Percentiles rank a stretch among this genome's conserved stretches.
phyloP scores from a whole-genome alignment of 148 eudicot species.

The Spergularia marina region DNA sequence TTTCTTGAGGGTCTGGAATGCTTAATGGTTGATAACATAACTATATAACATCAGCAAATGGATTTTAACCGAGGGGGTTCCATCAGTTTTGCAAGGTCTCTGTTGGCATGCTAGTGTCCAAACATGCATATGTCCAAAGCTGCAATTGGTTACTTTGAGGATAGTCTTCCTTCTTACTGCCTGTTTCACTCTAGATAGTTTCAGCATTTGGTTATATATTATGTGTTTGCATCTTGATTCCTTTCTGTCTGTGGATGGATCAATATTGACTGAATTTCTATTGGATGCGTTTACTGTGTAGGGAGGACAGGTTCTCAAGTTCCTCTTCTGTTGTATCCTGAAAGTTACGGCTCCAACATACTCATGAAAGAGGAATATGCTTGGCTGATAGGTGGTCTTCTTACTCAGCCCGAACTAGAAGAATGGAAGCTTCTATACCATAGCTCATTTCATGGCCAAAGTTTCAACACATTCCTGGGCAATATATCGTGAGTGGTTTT shows the following conservation, averaged over 20 bases:
- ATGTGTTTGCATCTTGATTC: background rate
- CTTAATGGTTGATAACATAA: no score
- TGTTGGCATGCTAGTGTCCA: background rate
- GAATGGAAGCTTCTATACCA: conserved; percentile 94
- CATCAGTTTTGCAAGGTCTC: background rate
- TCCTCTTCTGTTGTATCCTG: conserved; percentile 51
- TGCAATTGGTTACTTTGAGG: background rate
- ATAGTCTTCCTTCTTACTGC: background rate
- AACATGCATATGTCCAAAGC: background rate
- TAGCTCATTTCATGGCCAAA: conserved; percentile 68
- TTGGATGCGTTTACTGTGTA: conserved; percentile 19
- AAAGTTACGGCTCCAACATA: conserved; percentile 42
- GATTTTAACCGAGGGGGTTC: background rate
- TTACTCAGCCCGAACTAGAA: conserved; percentile 59
- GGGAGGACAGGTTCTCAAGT: conserved; percentile 59
- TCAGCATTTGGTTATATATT: background rate
- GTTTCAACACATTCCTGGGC: conserved; percentile 90
- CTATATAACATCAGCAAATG: background rate
- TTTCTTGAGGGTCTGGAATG: no score
- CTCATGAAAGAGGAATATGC: conserved; percentile 71
- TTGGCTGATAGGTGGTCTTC: conserved; percentile 87
- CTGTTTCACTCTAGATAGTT: background rate
- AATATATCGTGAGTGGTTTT: conserved; percentile 59
- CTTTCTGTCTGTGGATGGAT: background rate
- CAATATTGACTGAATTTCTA: background rate